phyloP scores from a whole-genome alignment of 768 basidiomycete species.

The Piloderma croceum region DNA sequence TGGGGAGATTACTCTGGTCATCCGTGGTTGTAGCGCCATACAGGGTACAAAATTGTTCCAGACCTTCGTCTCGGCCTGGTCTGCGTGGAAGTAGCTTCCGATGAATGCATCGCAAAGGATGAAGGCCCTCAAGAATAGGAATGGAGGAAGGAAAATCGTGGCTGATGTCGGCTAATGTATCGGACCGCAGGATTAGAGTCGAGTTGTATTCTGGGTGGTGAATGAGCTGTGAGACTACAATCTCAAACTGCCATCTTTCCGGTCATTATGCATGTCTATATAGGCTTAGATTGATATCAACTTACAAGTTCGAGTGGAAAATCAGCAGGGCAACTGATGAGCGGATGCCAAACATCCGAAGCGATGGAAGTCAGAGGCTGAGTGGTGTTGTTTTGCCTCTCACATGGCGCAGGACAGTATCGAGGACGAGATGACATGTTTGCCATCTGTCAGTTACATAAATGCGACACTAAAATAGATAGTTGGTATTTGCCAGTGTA shows the following conservation, averaged over 20 bases:
- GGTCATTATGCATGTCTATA: too few relatives aligned
- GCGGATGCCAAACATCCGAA: conserved; percentile 25
- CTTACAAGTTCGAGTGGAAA: conserved; percentile 42
- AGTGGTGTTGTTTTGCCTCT: too few relatives aligned
- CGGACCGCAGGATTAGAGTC: conserved; percentile 82
- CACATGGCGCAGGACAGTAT: too few relatives aligned
- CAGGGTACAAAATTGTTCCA: conserved; percentile 80
- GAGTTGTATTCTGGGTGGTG: conserved; percentile 93
- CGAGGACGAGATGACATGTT: too few relatives aligned
- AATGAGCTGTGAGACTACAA: conserved; percentile 64
- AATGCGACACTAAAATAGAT: too few relatives aligned
- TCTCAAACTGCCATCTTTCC: too few relatives aligned
- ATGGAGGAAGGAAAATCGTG: conserved; percentile 29
- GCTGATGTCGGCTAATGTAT: conserved; percentile 44
- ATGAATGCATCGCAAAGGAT: conserved; percentile 48
- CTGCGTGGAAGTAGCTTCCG: conserved; percentile 71
- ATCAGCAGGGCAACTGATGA: conserved; percentile 36
- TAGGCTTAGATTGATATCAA: too few relatives aligned
- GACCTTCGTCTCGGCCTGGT: conserved; percentile 64
- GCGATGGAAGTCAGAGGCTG: too few relatives aligned
- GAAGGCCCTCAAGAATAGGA: conserved; percentile 32
- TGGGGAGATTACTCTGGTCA: conserved; percentile 18
- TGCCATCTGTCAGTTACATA: too few relatives aligned
- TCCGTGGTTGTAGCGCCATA: conserved; percentile 26
- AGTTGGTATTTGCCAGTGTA: too few relatives aligned